These are phyloP conservation scores for Diplodia corticola DNA, from an alignment of 2,329 filamentous ascomycete species.

Conservation along the genomic window DNA sequence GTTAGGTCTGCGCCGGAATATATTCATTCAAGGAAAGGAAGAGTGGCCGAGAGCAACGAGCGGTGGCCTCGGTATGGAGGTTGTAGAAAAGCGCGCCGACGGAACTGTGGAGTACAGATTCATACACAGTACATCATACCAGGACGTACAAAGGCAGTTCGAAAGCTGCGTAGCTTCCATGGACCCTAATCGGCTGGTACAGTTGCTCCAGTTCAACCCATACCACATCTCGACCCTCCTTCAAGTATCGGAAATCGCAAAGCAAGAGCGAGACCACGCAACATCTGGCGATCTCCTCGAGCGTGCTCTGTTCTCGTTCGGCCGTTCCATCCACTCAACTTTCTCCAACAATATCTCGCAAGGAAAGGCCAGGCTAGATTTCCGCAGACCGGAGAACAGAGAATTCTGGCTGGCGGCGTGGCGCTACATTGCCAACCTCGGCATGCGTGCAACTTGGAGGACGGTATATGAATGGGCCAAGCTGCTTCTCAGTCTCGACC, in stretches of 20 bases:
- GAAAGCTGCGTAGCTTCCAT: constrained; percentile 76
- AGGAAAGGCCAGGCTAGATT: constrained; percentile 79
- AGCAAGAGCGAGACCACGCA: constrained; percentile 85
- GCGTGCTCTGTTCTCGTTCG: constrained; percentile 88
- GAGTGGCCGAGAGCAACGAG: constrained; percentile 80
- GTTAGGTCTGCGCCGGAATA: constrained; percentile 72
- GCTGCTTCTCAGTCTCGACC: constrained; percentile 73
- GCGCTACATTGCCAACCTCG: constrained; percentile 81
- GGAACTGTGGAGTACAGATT: constrained; percentile 75
- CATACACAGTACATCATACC: constrained; percentile 72
- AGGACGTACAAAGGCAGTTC: constrained; percentile 73
- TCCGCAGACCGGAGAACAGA: constrained; percentile 79
- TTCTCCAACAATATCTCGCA: constrained; percentile 75
- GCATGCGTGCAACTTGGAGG: constrained; percentile 88
- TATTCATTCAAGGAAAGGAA: constrained; percentile 83
- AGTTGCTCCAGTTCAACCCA: constrained; percentile 71
- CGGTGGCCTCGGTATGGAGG: constrained; percentile 81
- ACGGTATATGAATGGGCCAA: constrained; percentile 95
- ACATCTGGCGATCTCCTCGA: constrained; percentile 86
- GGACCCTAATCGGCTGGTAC: constrained; percentile 80
- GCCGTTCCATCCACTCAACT: constrained; percentile 79
- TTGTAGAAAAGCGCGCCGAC: constrained; percentile 56
- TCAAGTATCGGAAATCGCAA: constrained; percentile 88
- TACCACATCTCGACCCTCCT: constrained; percentile 95
- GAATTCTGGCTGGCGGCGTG: constrained; percentile 91